Evolutionary conservation across 331 rosid genomes (phyloP).

Genomic region (Pyracantha coccinea): DNA sequence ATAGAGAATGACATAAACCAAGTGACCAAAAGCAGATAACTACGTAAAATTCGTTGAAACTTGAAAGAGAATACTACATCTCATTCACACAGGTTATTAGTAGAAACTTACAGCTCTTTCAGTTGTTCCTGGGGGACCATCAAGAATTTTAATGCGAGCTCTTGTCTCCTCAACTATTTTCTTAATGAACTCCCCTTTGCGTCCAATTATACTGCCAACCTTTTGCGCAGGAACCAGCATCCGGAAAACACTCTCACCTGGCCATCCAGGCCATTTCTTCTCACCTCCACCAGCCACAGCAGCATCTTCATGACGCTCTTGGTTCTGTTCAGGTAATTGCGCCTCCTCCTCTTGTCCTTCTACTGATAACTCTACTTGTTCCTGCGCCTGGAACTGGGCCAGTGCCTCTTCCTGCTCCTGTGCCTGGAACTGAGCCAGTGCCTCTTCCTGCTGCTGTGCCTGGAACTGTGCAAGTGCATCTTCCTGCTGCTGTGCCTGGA

Average conservation of each 20-base stretch:
- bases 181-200: conserved; percentile 92
- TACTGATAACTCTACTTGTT: background rate
- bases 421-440: background rate
- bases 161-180: conserved; percentile 90
- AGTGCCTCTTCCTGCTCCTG: background rate
- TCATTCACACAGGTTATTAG: background rate
- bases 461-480: background rate
- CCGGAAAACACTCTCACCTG: conserved; percentile 93
- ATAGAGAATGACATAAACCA: background rate
- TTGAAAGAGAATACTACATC: background rate
- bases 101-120: conserved; percentile 89
- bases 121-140: conserved; percentile 94
- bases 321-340: conserved; percentile 16
- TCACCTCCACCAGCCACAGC: conserved; percentile 38
- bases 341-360: background rate
- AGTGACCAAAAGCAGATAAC: background rate
- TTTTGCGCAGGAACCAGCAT: conserved; percentile 96
- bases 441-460: background rate
- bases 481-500: background rate
- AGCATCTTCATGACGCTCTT: conserved; percentile 31
- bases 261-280: conserved; percentile 99
- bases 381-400: conserved; percentile 7
- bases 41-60: background rate
- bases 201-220: conserved; percentile 98
- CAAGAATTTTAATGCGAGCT: conserved; percentile 94